Evolutionary conservation across 1,139 yeast genomes (phyloP).

Genomic region (Lodderomyces oxycetoniae): DNA sequence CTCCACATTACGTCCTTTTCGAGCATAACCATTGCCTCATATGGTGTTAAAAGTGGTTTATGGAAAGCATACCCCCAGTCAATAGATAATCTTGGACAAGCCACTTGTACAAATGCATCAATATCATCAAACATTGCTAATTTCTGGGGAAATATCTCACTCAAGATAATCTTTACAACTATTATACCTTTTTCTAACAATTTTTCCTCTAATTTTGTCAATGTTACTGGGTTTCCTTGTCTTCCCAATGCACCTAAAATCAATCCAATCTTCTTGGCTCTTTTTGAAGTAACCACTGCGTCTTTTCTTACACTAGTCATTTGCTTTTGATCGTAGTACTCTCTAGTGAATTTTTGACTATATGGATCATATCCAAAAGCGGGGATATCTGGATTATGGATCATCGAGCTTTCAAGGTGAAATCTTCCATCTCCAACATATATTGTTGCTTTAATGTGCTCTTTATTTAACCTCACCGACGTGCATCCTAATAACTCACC

Average conservation of each 20-base stretch:
- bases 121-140: conserved; percentile 91
- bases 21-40: conserved; percentile 90
- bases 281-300: conserved; percentile 60
- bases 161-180: conserved; percentile 76
- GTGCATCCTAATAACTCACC: conserved; percentile 98
- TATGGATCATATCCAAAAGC: conserved; percentile 96
- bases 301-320: conserved; percentile 67
- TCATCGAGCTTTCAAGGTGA: conserved; percentile 95
- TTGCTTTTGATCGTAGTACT: conserved; percentile 81
- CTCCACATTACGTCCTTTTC: conserved; percentile 68
- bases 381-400: conserved; percentile 88
- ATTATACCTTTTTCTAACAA: conserved; percentile 53
- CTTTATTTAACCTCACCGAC: conserved; percentile 67
- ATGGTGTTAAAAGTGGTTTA: conserved; percentile 89
- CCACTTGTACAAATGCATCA: conserved; percentile 95
- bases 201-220: conserved; percentile 55
- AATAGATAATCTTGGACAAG: conserved; percentile 92
- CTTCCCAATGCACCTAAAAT: conserved; percentile 95
- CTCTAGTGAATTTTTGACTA: conserved; percentile 83
- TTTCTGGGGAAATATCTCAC: conserved; percentile 92
- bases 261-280: conserved; percentile 70
- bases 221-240: conserved; percentile 84
- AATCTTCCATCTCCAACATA: conserved; percentile 96
- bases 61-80: conserved; percentile 99
- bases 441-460: conserved; percentile 70